Conservation (phyloP, 257 asterid genomes). For the Solanum chmielewskii region DNA sequence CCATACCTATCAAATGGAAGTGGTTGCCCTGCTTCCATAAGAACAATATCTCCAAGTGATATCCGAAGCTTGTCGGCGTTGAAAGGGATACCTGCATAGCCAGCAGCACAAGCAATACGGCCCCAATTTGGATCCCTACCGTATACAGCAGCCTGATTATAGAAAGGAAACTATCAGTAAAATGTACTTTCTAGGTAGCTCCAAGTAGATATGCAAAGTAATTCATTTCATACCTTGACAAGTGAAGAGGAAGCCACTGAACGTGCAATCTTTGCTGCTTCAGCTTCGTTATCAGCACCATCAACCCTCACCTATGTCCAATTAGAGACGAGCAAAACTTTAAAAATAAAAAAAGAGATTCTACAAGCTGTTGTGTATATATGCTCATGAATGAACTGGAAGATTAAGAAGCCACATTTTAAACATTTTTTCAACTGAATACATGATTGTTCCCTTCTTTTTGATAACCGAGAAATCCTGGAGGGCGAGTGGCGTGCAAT, state of each 20-base stretch:
- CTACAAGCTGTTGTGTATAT: neutral
- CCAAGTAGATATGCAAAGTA: neutral
- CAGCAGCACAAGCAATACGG: slow-evolving; percentile 95
- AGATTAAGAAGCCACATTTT: neutral
- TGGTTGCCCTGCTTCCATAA: slow-evolving; percentile 95
- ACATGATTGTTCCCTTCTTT: neutral
- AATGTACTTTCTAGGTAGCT: neutral
- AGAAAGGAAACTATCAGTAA: neutral
- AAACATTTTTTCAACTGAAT: neutral
- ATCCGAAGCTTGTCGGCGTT: slow-evolving; percentile 54
- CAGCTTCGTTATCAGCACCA: slow-evolving; percentile 77
- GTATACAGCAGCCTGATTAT: slow-evolving; percentile 71
- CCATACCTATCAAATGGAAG: slow-evolving; percentile 72
- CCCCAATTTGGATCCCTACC: slow-evolving; percentile 99
- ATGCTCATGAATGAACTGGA: neutral
- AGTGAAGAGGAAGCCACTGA: slow-evolving; percentile 94
- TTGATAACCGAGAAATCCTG: neutral
- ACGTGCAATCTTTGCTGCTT: slow-evolving; percentile 87
- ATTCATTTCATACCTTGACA: slow-evolving; percentile 46
- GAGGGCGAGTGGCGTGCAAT: neutral
- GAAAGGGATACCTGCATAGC: slow-evolving; percentile 79
- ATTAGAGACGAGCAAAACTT: neutral
- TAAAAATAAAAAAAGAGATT: neutral
- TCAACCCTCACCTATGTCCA: slow-evolving; percentile 56
- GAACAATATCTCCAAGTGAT: slow-evolving; percentile 69